These are phyloP conservation scores for Phytophthora sp. DNA, from an alignment of 352 stramenopile species.

Conservation along the genomic window DNA sequence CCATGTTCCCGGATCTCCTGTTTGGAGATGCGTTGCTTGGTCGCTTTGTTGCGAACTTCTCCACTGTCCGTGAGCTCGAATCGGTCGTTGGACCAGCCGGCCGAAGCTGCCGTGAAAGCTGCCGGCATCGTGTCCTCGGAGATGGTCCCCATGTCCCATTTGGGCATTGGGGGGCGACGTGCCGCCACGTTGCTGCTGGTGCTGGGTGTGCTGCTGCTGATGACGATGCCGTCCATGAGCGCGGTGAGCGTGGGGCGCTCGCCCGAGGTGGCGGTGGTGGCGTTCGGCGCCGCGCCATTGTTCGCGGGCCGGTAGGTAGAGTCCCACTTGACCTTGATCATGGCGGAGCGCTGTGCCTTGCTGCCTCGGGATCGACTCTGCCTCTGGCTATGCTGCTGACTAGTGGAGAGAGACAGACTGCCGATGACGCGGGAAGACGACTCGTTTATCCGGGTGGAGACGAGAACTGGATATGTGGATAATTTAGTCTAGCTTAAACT, in stretches of 20 bases:
- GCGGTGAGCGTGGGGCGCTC: slow-evolving; percentile 38
- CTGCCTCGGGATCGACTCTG: slow-evolving; percentile 1
- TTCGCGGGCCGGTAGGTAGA: slow-evolving; percentile 39
- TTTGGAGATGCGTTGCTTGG: slow-evolving; percentile 65
- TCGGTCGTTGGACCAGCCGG: slow-evolving; percentile 57
- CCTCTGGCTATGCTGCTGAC: slow-evolving; percentile 26
- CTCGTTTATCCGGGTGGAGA: too few species aligned
- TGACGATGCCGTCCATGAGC: slow-evolving; percentile 50
- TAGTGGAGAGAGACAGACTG: slow-evolving; percentile 14
- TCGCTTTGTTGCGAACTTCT: slow-evolving; percentile 56
- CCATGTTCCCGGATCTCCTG: slow-evolving; percentile 71
- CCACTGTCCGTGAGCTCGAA: slow-evolving; percentile 68
- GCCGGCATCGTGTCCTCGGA: slow-evolving; percentile 64
- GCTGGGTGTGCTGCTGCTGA: slow-evolving; percentile 19
- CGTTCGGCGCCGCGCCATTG: neutral
- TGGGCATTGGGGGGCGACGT: slow-evolving; percentile 30
- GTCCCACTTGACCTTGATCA: slow-evolving; percentile 83
- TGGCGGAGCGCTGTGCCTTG: slow-evolving; percentile 9
- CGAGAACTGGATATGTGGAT: too few species aligned
- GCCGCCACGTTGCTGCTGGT: slow-evolving; percentile 16
- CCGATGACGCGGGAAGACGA: slow-evolving; percentile 1
- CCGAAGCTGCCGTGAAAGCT: slow-evolving; percentile 41
- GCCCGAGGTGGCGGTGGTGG: neutral
- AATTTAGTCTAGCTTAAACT: too few species aligned
- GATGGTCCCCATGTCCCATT: slow-evolving; percentile 83